Percentiles rank a stretch among this genome's conserved stretches.
These are phyloP conservation scores for Gilbertella persicaria DNA, from an alignment of 371 early-diverging fungal species.

Conservation along the genomic window DNA sequence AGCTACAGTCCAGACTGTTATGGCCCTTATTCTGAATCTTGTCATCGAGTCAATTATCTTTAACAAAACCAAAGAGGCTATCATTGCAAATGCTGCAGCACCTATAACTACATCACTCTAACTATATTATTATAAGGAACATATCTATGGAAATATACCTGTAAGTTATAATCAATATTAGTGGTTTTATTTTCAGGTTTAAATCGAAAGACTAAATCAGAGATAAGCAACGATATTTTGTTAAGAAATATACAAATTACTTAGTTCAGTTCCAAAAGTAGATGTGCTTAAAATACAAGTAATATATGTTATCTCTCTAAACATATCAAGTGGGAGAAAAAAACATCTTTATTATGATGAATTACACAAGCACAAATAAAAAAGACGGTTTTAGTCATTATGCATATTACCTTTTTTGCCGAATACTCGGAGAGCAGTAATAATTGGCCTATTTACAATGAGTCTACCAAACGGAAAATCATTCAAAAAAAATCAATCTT, in stretches of 20 bases:
- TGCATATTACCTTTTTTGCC: too few relatives aligned
- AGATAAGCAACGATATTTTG: neutral
- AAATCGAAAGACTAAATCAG: neutral
- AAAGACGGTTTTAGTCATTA: too few relatives aligned
- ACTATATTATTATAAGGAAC: neutral
- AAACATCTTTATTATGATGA: too few relatives aligned
- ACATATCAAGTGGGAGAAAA: too few relatives aligned
- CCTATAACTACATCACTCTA: neutral
- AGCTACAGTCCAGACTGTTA: neutral
- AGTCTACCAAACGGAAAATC: too few relatives aligned
- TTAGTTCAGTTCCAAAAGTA: conserved; percentile 1
- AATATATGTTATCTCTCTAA: conserved; percentile 3
- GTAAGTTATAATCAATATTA: neutral
- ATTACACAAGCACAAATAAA: too few relatives aligned
- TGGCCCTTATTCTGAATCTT: neutral
- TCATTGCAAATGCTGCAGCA: neutral
- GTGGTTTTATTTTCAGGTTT: neutral
- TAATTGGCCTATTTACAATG: too few relatives aligned
- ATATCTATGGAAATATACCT: neutral
- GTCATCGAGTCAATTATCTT: neutral
- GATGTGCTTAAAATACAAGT: neutral
- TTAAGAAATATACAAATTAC: neutral
- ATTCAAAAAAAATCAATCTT: too few relatives aligned
- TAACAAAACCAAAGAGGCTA: neutral
- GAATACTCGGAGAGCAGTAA: too few relatives aligned